Percentiles rank a stretch among this genome's conserved stretches.
These are phyloP conservation scores for Debaryomyces maramus DNA, from an alignment of 805 yeast genomes.

Conservation along the genomic window DNA sequence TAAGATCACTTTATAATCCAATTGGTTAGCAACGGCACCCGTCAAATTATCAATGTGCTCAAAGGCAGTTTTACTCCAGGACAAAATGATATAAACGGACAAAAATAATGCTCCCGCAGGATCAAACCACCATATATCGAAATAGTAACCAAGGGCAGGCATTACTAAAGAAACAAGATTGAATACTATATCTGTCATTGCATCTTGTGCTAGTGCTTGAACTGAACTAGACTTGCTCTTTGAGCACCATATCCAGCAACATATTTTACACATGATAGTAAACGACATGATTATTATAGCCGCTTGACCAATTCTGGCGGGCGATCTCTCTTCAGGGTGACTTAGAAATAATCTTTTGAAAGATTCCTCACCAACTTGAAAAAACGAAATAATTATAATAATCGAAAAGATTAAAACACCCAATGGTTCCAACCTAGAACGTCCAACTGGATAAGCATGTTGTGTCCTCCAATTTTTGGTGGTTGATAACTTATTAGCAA, in stretches of 20 bases:
- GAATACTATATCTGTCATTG: conserved; percentile 73
- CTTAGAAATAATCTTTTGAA: conserved; percentile 44
- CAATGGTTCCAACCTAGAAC: conserved; percentile 71
- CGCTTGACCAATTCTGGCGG: conserved; percentile 50
- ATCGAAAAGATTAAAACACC: conserved; percentile 75
- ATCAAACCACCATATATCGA: conserved; percentile 68
- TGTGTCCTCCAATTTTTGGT: conserved; percentile 47
- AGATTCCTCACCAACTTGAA: conserved; percentile 71
- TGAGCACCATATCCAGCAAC: conserved; percentile 65
- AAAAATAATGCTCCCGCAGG: conserved; percentile 69
- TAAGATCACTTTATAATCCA: conserved; percentile 63
- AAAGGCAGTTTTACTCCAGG: conserved; percentile 65
- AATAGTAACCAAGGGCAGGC: conserved; percentile 59
- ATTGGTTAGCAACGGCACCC: conserved; percentile 65
- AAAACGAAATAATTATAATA: conserved; percentile 66
- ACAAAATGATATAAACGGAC: conserved; percentile 58
- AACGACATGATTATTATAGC: conserved; percentile 59
- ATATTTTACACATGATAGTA: conserved; percentile 60
- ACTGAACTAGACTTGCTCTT: conserved; percentile 63
- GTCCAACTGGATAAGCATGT: conserved; percentile 64
- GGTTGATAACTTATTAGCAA: conserved; percentile 53
- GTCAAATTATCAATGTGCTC: conserved; percentile 76
- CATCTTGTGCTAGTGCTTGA: conserved; percentile 81
- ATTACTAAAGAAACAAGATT: conserved; percentile 69
- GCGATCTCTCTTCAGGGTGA: conserved; percentile 28